A percentile compares a stretch with the other conserved stretches of the same genome.
These are phyloP conservation scores for Sphaerulina populicola DNA, from an alignment of 2,329 filamentous ascomycete species.

Conservation along the genomic window DNA sequence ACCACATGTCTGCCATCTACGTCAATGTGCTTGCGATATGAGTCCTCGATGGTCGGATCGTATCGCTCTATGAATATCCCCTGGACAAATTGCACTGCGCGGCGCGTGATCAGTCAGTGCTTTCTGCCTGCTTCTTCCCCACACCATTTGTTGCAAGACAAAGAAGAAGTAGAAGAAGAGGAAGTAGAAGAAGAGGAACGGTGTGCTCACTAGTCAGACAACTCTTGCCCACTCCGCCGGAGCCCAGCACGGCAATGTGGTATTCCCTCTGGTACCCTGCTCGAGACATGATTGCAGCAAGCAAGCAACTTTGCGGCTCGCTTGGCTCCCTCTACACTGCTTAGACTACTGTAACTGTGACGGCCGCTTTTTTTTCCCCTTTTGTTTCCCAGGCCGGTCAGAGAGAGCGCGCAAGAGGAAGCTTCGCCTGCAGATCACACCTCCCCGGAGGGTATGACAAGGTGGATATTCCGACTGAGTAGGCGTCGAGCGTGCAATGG, in stretches of 20 bases:
- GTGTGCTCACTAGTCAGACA: slow-evolving; percentile 66
- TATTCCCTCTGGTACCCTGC: slow-evolving; percentile 49
- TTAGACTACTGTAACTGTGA: no score
- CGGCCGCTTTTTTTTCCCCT: no score
- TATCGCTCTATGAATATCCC: slow-evolving; percentile 84
- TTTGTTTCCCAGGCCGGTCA: no score
- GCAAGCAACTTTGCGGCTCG: not conserved
- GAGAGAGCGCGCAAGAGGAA: no score
- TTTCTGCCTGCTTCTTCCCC: not conserved
- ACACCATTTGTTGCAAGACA: not conserved
- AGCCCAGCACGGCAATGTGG: slow-evolving; percentile 72
- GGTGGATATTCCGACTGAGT: no score
- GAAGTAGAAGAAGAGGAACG: no score
- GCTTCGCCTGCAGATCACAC: no score
- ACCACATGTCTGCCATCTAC: slow-evolving; percentile 85
- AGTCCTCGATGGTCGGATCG: slow-evolving; percentile 56
- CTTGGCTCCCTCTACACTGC: not conserved
- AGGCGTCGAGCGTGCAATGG: not conserved
- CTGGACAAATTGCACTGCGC: slow-evolving; percentile 77
- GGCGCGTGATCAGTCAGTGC: slow-evolving; percentile 10
- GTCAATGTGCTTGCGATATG: slow-evolving; percentile 54
- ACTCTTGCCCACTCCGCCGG: slow-evolving; percentile 85
- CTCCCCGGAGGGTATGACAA: no score
- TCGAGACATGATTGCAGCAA: slow-evolving; percentile 26
- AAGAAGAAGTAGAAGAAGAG: no score